Conservation (phyloP, 1,284 basidiomycete genomes). For the Irpex sp. region DNA sequence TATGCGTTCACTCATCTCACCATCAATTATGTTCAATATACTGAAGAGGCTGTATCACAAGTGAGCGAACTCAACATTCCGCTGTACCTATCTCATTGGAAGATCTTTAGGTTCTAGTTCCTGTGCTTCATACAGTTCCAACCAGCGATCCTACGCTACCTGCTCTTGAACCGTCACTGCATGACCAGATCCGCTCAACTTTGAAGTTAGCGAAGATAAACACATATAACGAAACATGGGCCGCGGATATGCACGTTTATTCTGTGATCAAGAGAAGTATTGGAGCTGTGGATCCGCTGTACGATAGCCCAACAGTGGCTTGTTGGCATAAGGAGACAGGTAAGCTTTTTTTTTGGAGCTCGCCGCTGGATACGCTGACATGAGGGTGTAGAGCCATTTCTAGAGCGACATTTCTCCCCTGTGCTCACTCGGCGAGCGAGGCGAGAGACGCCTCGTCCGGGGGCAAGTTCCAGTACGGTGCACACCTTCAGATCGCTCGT, state of each 20-base stretch:
- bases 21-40: conserved; percentile 51
- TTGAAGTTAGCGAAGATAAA: conserved; percentile 28
- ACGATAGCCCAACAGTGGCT: conserved; percentile 27
- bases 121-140: conserved; percentile 40
- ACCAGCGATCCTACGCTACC: conserved; percentile 47
- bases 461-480: conserved; percentile 7
- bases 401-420: conserved; percentile 34
- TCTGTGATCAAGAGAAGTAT: conserved; percentile 34
- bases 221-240: conserved; percentile 43
- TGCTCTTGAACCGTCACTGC: conserved; percentile 30
- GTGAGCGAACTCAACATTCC: conserved; percentile 25
- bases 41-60: conserved; percentile 43
- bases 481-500: conserved; percentile 5
- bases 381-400: conserved; percentile 21
- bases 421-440: conserved; percentile 35
- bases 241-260: conserved; percentile 32
- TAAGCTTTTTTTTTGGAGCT: conserved; percentile 3
- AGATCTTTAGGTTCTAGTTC: conserved; percentile 37
- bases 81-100: background rate
- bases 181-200: conserved; percentile 47
- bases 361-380: conserved; percentile 19
- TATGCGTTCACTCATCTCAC: conserved; percentile 55
- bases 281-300: conserved; percentile 13
- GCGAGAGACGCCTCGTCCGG: conserved; percentile 34
- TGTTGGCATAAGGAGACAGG: conserved; percentile 31